Evolutionary conservation across 2,329 filamentous ascomycete species (phyloP), one percentile per base, ranked within the genome.

Genomic region (Magnaporthiopsis rhizophila): DNA sequence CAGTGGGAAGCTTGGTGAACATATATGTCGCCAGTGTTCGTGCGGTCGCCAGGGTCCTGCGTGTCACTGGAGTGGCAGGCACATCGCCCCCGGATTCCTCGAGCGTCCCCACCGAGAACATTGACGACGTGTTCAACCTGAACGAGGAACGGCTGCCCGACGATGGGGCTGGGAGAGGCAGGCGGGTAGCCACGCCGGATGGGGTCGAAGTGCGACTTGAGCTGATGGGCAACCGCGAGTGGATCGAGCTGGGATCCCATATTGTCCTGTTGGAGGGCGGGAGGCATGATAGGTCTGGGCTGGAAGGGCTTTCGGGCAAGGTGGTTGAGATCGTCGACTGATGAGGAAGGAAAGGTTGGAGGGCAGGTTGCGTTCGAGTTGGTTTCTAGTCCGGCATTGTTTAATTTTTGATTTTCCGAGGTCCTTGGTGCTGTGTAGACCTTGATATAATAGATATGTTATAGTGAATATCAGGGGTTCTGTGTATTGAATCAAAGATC

Each of bases 11-110:
- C 57, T 80, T 89, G 45, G 87, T 93, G 6, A 92, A 96, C 36
- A 85, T 94, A 0, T 98, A 97, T 71, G 86, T 93, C 57, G 92
- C 91, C 24, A 97, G 92, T 72, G 88, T 98, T 18, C 85, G 94
- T 11, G 89, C 92, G 1, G 86, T 90, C 0, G 93, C 92, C 0
- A 88, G 89, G 66, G 85, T 98, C 1, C 73, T 89, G 32, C 83
- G 83, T 38, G 80, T 89, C 68, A 38, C 67, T 8, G 69, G 69
- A 12, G 68, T 69, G 38, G 70, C 71, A 26, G 61, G 70, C 3
- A 69, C 45, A 34, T 62, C 61, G 21, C 28, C 61, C 12, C 61
- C 15, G 72, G 30, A 66, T 61, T 53, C 45, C 21, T 21, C 45
- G 13, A 68, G 65, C 65, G 70, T 66, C 61, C 72, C 62, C 62